phyloP scores from a whole-genome alignment of 768 basidiomycete genomes.

The Naganishia randhawae region DNA sequence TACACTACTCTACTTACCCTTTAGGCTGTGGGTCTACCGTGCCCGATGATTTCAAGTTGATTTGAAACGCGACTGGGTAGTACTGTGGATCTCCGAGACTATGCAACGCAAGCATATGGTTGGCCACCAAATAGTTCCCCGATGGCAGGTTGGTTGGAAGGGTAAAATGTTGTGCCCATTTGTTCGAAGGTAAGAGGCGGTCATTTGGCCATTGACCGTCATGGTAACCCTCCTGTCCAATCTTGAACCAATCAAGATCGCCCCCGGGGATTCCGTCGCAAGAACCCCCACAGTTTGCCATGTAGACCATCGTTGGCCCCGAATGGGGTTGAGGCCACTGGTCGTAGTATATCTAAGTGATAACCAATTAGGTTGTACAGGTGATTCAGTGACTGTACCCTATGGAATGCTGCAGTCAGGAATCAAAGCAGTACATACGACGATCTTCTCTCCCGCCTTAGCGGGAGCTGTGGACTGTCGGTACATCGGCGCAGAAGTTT shows the following conservation, averaged over 20 bases:
- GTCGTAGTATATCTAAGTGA: neutral
- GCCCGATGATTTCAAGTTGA: slow-evolving; percentile 21
- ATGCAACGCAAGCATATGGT: slow-evolving; percentile 24
- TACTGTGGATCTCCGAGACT: slow-evolving; percentile 15
- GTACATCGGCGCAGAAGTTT: neutral
- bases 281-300: slow-evolving; percentile 11
- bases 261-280: slow-evolving; percentile 3
- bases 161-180: neutral
- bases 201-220: slow-evolving; percentile 24
- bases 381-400: no score
- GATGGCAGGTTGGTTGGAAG: slow-evolving; percentile 22
- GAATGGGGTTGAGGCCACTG: slow-evolving; percentile 23
- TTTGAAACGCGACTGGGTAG: slow-evolving; percentile 19
- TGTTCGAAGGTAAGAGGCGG: neutral
- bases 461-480: neutral
- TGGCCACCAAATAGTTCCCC: slow-evolving; percentile 12
- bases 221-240: slow-evolving; percentile 15
- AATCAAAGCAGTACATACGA: neutral
- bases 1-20: neutral
- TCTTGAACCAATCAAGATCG: slow-evolving; percentile 23
- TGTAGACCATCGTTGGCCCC: slow-evolving; percentile 21
- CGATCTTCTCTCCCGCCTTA: neutral
- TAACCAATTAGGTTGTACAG: neutral
- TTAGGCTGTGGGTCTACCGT: slow-evolving; percentile 1
- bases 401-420: neutral